Evolutionary conservation across 1,139 yeast species (phyloP).

Genomic region (Diutina scorzettiae): DNA sequence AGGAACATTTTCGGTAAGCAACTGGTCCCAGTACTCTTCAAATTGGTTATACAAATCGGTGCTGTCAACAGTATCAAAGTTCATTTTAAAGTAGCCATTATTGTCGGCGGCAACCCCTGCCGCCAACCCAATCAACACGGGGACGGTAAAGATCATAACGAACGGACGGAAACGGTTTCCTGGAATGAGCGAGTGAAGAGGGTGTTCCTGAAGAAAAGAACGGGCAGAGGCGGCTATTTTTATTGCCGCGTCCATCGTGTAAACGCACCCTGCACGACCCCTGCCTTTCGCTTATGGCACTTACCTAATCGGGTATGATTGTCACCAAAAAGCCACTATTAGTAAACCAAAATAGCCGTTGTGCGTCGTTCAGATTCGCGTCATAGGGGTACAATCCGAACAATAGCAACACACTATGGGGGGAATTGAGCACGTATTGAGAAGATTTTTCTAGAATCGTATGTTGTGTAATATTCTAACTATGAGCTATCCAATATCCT

Average conservation of each 20-base stretch:
- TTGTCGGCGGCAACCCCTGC: background rate
- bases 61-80: background rate
- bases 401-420: too few relatives aligned
- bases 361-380: too few relatives aligned
- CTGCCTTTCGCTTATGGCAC: background rate
- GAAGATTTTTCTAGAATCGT: too few relatives aligned
- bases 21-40: background rate
- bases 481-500: too few relatives aligned
- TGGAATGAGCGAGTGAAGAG: background rate
- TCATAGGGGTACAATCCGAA: too few relatives aligned
- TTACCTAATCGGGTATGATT: too few relatives aligned
- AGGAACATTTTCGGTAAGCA: background rate
- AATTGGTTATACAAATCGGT: background rate
- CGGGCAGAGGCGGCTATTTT: too few relatives aligned
- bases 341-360: too few relatives aligned
- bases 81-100: background rate
- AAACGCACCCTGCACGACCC: background rate
- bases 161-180: constrained; percentile 1
- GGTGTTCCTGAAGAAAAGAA: too few relatives aligned
- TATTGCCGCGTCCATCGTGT: background rate
- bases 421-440: too few relatives aligned
- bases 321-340: too few relatives aligned
- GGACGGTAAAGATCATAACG: constrained; percentile 4
- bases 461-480: too few relatives aligned
- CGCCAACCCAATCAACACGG: background rate